These are phyloP conservation scores for Helichrysum umbraculigerum DNA, from an alignment of 129 eudicot genomes.

Conservation along the genomic window DNA sequence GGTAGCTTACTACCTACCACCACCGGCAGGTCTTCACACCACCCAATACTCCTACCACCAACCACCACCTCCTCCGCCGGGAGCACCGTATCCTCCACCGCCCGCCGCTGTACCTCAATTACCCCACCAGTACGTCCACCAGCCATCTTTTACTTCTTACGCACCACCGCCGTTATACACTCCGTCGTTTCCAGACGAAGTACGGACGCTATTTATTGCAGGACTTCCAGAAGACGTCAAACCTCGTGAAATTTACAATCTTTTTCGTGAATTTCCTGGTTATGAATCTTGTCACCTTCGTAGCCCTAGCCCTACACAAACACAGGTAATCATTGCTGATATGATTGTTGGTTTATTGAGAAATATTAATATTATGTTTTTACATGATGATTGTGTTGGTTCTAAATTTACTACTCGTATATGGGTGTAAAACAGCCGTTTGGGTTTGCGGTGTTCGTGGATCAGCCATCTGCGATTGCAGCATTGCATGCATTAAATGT, in stretches of 20 bases:
- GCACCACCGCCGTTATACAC: conserved; percentile 43
- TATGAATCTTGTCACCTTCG: conserved; percentile 86
- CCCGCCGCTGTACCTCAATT: conserved; percentile 40
- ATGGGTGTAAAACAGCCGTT: conserved; percentile 66
- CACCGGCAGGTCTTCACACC: conserved; percentile 44
- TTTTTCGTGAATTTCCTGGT: conserved; percentile 84
- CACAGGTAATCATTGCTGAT: conserved; percentile 46
- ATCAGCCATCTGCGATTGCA: conserved; percentile 83
- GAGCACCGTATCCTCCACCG: conserved; percentile 37
- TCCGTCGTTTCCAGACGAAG: conserved; percentile 52
- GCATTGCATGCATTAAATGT: conserved; percentile 90
- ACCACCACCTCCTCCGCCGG: conserved; percentile 64
- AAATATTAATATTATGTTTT: not conserved
- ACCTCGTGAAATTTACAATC: conserved; percentile 83
- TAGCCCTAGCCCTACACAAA: conserved; percentile 45
- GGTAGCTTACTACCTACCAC: conserved; percentile 65
- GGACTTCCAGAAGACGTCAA: conserved; percentile 92
- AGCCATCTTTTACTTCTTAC: conserved; percentile 42
- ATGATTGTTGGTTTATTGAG: not conserved
- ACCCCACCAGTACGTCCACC: conserved; percentile 30
- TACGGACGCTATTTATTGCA: conserved; percentile 86
- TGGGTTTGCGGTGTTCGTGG: conserved; percentile 92
- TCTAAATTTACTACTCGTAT: conserved; percentile 13
- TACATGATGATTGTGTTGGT: conserved; percentile 1
- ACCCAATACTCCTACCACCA: conserved; percentile 42